Evolutionary conservation across 2,329 filamentous ascomycete genomes (phyloP).

Genomic region (Fusarium sterilihyphosum): DNA sequence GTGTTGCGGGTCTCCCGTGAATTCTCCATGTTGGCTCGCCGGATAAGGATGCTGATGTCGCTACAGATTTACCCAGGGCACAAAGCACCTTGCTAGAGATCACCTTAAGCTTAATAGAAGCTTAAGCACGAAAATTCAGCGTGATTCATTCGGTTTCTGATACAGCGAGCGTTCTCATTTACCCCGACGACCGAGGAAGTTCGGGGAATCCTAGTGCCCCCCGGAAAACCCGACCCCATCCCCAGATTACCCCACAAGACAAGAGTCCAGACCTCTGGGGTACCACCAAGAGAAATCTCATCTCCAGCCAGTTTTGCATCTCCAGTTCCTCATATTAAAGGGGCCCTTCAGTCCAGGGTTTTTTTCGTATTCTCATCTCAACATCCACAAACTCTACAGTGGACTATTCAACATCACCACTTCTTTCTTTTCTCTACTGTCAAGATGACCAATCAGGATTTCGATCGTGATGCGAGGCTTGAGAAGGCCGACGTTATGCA

Average conservation of each 20-base stretch:
- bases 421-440: neutral
- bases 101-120: neutral
- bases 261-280: neutral
- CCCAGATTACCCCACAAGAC: neutral
- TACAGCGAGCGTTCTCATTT: neutral
- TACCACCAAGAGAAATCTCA: neutral
- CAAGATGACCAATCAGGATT: neutral
- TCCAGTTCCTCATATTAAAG: neutral
- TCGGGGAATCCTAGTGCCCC: neutral
- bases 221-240: neutral
- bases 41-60: neutral
- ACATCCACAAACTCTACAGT: neutral
- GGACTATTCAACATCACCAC: neutral
- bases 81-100: accelerated
- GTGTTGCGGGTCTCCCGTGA: too few species aligned
- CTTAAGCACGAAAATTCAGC: neutral
- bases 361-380: neutral
- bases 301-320: neutral
- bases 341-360: neutral
- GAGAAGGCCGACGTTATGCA: neutral
- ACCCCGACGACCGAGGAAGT: neutral
- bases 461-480: neutral
- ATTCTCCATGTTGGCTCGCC: neutral
- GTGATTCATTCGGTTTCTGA: neutral
- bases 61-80: accelerated